Percentiles rank a stretch among this genome's conserved stretches.
These are phyloP conservation scores for Acrocalymma vagum DNA, from an alignment of 2,329 filamentous ascomycete genomes.

Conservation along the genomic window DNA sequence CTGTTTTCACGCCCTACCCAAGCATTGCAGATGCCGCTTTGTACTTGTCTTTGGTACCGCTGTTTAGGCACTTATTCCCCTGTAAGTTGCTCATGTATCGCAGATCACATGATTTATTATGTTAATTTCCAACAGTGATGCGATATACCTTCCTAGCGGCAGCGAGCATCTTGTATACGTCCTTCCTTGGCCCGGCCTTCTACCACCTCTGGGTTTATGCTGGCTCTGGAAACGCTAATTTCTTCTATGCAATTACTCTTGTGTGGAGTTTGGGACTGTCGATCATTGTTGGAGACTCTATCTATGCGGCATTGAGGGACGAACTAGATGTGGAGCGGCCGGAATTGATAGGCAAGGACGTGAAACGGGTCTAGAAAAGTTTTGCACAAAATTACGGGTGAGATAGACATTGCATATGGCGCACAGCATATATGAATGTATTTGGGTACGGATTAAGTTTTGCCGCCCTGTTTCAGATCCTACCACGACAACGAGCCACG, in stretches of 20 bases:
- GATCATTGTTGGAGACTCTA: constrained; percentile 83
- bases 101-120: not conserved
- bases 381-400: not conserved
- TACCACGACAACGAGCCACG: too few species aligned
- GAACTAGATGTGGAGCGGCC: constrained; percentile 94
- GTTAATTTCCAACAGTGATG: constrained; percentile 68
- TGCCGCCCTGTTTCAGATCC: too few species aligned
- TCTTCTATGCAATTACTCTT: constrained; percentile 99
- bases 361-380: constrained; percentile 75
- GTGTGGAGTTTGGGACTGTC: constrained; percentile 95
- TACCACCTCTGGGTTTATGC: constrained; percentile 99
- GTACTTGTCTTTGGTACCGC: constrained; percentile 81
- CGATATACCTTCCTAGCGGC: constrained; percentile 90
- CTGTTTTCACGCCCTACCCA: constrained; percentile 97
- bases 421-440: too few species aligned
- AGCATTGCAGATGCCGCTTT: constrained; percentile 89
- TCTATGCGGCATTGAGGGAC: constrained; percentile 89
- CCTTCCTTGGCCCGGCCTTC: constrained; percentile 90
- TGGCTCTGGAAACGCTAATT: constrained; percentile 96
- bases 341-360: constrained; percentile 87
- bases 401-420: too few species aligned
- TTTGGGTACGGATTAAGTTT: too few species aligned
- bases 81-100: constrained; percentile 56
- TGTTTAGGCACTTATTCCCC: constrained; percentile 92
- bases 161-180: constrained; percentile 84